phyloP scores from a whole-genome alignment of 345 rosid genomes.

The Gynandropsis gynandra region DNA sequence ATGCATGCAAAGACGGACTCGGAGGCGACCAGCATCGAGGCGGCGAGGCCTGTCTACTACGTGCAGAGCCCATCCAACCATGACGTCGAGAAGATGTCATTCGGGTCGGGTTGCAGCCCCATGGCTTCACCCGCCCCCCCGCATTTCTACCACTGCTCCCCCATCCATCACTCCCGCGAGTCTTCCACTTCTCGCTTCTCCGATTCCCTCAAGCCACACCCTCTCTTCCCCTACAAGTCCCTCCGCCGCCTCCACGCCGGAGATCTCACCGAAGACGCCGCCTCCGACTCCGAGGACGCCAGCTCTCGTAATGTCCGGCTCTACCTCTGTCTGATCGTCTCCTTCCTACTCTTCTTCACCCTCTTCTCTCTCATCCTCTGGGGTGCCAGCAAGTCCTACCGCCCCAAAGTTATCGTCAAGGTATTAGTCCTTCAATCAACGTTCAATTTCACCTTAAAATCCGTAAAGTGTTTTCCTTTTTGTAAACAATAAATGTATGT shows the following conservation, averaged over 20 bases:
- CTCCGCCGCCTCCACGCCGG: conserved; percentile 27
- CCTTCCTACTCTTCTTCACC: conserved; percentile 52
- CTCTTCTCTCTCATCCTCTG: conserved; percentile 67
- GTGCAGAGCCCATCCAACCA: conserved; percentile 97
- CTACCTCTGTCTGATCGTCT: conserved; percentile 44
- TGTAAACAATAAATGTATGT: too few species aligned
- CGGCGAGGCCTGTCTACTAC: conserved; percentile 59
- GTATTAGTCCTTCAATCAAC: conserved; percentile 26
- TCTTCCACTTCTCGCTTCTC: conserved; percentile 90
- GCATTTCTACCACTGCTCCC: conserved; percentile 77
- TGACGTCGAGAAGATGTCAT: conserved; percentile 91
- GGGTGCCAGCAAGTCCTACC: conserved; percentile 75
- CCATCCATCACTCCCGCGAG: conserved; percentile 93
- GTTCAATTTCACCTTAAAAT: conserved; percentile 12
- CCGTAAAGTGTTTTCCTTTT: conserved; percentile 19
- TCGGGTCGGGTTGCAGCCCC: conserved; percentile 75
- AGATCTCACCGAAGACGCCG: conserved; percentile 31
- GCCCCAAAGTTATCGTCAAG: conserved; percentile 62
- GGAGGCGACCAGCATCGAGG: conserved; percentile 74
- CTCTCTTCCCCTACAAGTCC: conserved; percentile 51
- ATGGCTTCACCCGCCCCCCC: conserved; percentile 65
- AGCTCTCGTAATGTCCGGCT: conserved; percentile 39
- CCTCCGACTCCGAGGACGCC: conserved; percentile 21
- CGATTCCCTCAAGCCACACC: conserved; percentile 49
- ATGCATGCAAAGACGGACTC: conserved; percentile 96